phyloP scores from a whole-genome alignment of 331 rosid species.

The Erythrophleum ivorense region DNA sequence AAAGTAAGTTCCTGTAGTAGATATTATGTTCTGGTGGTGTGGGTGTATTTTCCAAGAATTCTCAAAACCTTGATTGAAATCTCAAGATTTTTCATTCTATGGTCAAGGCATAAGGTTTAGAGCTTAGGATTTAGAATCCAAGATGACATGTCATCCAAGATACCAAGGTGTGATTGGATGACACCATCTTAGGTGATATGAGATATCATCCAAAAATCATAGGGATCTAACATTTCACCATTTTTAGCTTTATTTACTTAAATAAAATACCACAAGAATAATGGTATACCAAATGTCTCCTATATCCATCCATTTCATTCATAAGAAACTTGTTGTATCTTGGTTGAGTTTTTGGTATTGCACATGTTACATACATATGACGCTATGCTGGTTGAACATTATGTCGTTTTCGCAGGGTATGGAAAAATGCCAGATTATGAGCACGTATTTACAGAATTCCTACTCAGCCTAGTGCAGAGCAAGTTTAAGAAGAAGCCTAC shows the following conservation, averaged over 20 bases:
- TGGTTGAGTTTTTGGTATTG: not conserved
- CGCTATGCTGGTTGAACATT: not conserved
- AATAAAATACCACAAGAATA: no score
- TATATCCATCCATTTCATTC: not conserved
- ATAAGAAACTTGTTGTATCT: not conserved
- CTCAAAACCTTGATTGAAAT: not conserved
- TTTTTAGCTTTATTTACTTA: no score
- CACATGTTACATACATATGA: not conserved
- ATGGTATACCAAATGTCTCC: no score
- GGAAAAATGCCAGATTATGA: conserved; percentile 86
- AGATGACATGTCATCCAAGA: no score
- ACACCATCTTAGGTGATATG: no score
- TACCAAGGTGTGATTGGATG: no score
- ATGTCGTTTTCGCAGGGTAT: conserved; percentile 57
- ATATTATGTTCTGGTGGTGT: not conserved
- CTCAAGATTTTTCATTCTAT: not conserved
- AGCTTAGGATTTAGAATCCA: no score
- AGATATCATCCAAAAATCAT: not conserved
- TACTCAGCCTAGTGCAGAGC: conserved; percentile 63
- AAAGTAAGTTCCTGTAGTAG: not conserved
- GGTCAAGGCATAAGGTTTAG: not conserved
- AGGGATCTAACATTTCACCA: not conserved
- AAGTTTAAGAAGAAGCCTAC: conserved; percentile 49
- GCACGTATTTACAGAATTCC: conserved; percentile 78
- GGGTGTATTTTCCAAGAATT: not conserved